These are phyloP conservation scores for Blastocystis sp. DNA, from an alignment of 352 stramenopile species.

Conservation along the genomic window DNA sequence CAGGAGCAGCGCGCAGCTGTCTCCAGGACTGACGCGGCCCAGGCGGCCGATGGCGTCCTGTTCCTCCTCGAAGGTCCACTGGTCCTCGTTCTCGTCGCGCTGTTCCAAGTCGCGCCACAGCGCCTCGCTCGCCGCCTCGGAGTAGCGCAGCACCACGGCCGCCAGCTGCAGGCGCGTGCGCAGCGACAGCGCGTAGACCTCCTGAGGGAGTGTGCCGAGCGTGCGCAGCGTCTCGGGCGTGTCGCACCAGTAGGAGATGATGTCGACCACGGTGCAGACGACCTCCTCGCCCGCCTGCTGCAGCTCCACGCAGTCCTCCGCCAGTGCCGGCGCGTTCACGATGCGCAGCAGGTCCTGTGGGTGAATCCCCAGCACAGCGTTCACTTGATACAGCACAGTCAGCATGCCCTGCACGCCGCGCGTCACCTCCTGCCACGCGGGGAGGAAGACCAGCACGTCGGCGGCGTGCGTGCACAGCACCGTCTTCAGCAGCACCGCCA, in stretches of 20 bases:
- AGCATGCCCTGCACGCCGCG: not conserved
- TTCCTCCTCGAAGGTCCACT: constrained; percentile 55
- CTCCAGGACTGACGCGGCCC: not conserved
- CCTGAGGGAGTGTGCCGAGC: constrained; percentile 1
- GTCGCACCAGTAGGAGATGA: constrained; percentile 46
- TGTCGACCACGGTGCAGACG: not conserved
- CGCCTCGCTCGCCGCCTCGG: not conserved
- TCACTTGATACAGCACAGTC: constrained; percentile 4
- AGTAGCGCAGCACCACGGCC: constrained; percentile 1
- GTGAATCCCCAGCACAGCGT: not conserved
- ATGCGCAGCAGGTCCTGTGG: constrained; percentile 29
- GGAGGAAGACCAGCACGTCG: constrained; percentile 19
- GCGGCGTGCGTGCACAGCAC: constrained; percentile 26
- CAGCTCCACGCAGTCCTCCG: constrained; percentile 43
- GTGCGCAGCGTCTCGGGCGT: not conserved
- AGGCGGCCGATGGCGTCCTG: constrained; percentile 26
- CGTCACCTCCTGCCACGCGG: not conserved
- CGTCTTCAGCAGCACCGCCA: constrained; percentile 46
- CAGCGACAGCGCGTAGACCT: constrained; percentile 6
- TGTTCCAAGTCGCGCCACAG: constrained; percentile 32
- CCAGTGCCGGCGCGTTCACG: not conserved
- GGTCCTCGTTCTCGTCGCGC: constrained; percentile 53
- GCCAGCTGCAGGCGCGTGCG: constrained; percentile 7
- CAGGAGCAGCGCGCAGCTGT: not conserved
- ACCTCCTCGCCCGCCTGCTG: constrained; percentile 11